A percentile compares a stretch with the other conserved stretches of the same genome.
These are phyloP conservation scores for Anthostomella pinea DNA, from an alignment of 2,329 filamentous ascomycete species.

Conservation along the genomic window DNA sequence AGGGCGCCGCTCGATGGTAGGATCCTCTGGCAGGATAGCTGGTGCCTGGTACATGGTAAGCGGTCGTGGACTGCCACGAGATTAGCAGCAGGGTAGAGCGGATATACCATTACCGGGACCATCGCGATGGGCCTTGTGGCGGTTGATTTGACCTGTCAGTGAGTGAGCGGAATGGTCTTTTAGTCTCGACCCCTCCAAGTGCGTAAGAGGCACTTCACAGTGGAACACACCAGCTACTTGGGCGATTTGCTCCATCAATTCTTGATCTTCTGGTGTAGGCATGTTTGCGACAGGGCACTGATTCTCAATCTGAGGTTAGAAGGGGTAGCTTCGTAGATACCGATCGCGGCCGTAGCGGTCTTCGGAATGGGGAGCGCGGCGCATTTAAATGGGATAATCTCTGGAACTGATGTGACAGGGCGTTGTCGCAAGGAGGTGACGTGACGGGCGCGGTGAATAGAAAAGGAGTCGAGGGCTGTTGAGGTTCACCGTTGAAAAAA, in stretches of 20 bases:
- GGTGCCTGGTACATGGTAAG: constrained; percentile 12
- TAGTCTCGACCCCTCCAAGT: no score
- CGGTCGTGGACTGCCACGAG: not conserved
- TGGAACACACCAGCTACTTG: constrained; percentile 45
- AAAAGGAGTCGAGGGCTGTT: no score
- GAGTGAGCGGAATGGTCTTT: constrained; percentile 21
- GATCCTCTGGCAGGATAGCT: constrained; percentile 19
- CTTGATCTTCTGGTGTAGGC: constrained; percentile 43
- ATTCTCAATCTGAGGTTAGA: constrained; percentile 16
- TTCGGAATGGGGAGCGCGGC: no score
- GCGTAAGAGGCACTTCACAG: constrained; percentile 5
- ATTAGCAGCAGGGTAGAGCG: not conserved
- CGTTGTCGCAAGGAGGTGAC: no score
- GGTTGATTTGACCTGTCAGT: constrained; percentile 70
- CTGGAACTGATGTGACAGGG: no score
- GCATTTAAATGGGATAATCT: no score
- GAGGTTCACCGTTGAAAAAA: not conserved
- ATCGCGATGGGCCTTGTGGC: constrained; percentile 65
- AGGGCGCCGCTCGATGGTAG: constrained; percentile 27
- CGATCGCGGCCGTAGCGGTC: no score
- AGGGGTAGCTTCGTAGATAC: no score
- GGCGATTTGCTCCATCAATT: constrained; percentile 53
- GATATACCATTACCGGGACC: constrained; percentile 33
- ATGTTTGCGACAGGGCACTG: constrained; percentile 18
- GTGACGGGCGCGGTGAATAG: no score